These are phyloP conservation scores for Clarireedia homoeocarpa DNA, from an alignment of 2,329 filamentous ascomycete species.

Conservation along the genomic window DNA sequence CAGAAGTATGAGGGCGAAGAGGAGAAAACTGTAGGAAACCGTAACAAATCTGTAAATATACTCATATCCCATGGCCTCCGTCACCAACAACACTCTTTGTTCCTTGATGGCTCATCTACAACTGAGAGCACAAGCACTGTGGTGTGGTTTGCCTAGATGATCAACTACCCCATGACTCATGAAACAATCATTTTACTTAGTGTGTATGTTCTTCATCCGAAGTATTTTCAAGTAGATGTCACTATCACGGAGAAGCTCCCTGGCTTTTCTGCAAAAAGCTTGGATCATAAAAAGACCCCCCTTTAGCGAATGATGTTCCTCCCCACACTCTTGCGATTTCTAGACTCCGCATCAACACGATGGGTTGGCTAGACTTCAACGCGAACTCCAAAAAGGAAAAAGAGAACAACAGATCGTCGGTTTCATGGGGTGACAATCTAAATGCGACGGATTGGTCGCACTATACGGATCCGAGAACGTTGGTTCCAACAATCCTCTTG, in stretches of 20 bases:
- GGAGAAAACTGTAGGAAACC: conserved; percentile 15
- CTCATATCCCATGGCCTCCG: too few species aligned
- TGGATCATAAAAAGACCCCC: conserved; percentile 5
- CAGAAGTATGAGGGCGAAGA: conserved; percentile 21
- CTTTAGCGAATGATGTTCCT: background rate
- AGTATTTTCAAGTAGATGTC: background rate
- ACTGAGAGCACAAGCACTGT: background rate
- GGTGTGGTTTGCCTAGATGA: background rate
- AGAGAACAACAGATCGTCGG: conserved; percentile 28
- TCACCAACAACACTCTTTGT: too few species aligned
- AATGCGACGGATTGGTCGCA: conserved; percentile 45
- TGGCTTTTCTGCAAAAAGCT: background rate
- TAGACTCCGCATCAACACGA: conserved; percentile 23
- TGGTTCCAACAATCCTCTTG: conserved; percentile 46
- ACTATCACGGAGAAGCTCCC: background rate
- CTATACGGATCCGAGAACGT: conserved; percentile 45
- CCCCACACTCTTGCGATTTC: conserved; percentile 1
- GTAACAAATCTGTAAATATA: background rate
- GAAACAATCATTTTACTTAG: background rate
- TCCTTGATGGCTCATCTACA: background rate
- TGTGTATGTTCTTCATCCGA: background rate
- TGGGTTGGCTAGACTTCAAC: conserved; percentile 43
- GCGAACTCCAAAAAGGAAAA: conserved; percentile 25
- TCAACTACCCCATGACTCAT: background rate
- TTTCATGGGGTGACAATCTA: conserved; percentile 36